Evolutionary conservation across 208 protist genomes (phyloP), one percentile per base, ranked within the genome.

Genomic region (Trypanosoma melophagium): DNA sequence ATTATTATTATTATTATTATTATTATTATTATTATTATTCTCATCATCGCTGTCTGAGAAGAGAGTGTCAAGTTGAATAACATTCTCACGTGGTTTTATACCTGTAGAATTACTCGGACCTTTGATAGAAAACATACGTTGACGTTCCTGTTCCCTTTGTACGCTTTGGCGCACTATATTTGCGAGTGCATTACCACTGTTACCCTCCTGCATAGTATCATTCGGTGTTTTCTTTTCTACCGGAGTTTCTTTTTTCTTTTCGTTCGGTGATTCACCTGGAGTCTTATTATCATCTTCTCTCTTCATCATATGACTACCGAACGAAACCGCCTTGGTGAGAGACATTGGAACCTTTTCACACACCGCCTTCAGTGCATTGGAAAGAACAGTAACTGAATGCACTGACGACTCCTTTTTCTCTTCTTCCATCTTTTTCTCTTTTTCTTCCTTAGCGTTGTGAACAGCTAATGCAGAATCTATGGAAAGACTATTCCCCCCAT

Each of bases 11-110:
- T 17, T 7, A 22, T 50, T 19, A 38, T 61, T 38, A 16, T 50
- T 8, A 28, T 25, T 19, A 50, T 13, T 38, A 31, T 14, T 35
- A 38, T 44, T 51, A 31, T 5, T 19, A 22, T 40, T 35, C 2
- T 51, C 51, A 25, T 21, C 38, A 51, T 47, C 21, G 44, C 55
- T 21, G 19, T 59, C 61, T 24, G 61, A 38, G 49, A 67, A 50
- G 21, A 49, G 50, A 35, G 57, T 5, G 22, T 67, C 52, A 44
- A 40, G 45, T 24, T 57, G 35, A 19, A 67, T 19, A 49, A 57
- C 38, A 51, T 67, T 67, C 41, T 44, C 38, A 13, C 19, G 51
- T 16, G 60, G 12, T 14, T 54, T 49, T 38, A 56, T 13, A 3
- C 7, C 17, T 16, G 7, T 22, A 47, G 9, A n/a, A 0, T 40